Percentiles rank a stretch among this genome's conserved stretches.
phyloP scores from a whole-genome alignment of 345 rosid species.

The Citrus australasica region DNA sequence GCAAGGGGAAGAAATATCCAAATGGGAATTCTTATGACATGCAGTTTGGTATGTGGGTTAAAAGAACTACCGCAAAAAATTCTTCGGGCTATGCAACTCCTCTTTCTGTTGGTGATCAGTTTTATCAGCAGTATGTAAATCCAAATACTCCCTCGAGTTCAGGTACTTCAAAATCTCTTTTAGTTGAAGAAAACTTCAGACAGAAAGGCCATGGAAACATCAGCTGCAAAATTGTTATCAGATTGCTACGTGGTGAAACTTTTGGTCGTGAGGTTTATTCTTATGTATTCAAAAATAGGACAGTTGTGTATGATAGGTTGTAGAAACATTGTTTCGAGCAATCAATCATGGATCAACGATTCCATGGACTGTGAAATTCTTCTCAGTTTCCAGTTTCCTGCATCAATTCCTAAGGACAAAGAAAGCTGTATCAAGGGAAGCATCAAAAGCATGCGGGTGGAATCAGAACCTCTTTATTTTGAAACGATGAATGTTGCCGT shows the following conservation, averaged over 20 bases:
- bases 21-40: conserved; percentile 29
- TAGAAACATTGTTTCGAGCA: not conserved
- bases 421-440: conserved; percentile 32
- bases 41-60: conserved; percentile 10
- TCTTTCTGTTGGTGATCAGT: conserved; percentile 31
- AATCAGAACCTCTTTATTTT: conserved; percentile 37
- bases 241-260: not conserved
- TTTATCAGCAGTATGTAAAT: conserved; percentile 5
- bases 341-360: not conserved
- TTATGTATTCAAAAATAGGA: conserved; percentile 19
- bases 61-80: not conserved
- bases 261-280: not conserved
- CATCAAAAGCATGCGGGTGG: conserved; percentile 35
- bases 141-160: not conserved
- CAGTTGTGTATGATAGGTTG: conserved; percentile 54
- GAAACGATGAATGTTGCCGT: conserved; percentile 12
- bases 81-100: conserved; percentile 35
- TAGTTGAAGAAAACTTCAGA: not conserved
- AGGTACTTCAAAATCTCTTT: not conserved
- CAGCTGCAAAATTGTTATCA: conserved; percentile 35
- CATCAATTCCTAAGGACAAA: conserved; percentile 23
- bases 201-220: conserved; percentile 14
- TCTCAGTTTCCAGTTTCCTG: conserved; percentile 37
- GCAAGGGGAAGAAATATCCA: conserved; percentile 26
- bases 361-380: conserved; percentile 39